Base-by-base conservation (phyloP, 768 basidiomycete species). In the Boletus bicolor region DNA sequence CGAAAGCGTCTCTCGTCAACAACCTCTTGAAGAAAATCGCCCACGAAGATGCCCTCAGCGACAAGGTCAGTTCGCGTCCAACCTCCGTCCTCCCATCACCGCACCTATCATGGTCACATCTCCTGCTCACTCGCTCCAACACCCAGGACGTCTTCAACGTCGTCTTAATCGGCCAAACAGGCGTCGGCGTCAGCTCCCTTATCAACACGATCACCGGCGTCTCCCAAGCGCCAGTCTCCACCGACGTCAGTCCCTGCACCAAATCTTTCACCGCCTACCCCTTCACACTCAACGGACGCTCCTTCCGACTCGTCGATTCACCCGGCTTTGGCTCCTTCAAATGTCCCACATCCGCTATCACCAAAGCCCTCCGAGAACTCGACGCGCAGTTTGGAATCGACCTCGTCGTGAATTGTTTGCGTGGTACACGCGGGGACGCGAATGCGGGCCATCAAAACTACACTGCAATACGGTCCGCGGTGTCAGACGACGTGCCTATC, bases 141-240 rank as follows among this genome's bases (percentile, higher is more conserved):
- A 28, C 26, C 12, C 45, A 68, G 67, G 62, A 68, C 58, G 49
- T 64, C 57, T 69, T 68, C 59, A 69, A 69, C 55, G 57, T 69
- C 56, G 60, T 69, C 54, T 19, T 71, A 17, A 69, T 71, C 56
- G 69, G 68, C 7, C 67, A 69, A 56, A 71, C 69, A 1, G 68
- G 68, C 46, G 54, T 68, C 46, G 72, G 73, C 26, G 75, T 71
- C 53, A 79, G 78, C 57, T 76, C 75, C 12, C 59, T 78, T 39
- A 61, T 77, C 57, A 79, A 78, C 60, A 63, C 76, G 66, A 59
- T 77, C 52, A 64, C 58, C 5, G 55, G 60, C 37, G 6, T n/a
- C 11, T 15, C 58, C 8, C 44, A 57, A 10, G 67, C 62, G 12
- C 62, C 62, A 28, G 55, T 63, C 24, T 69, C 68, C 53, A 69